Evolutionary conservation across 129 eudicot species (phyloP).

Genomic region (Flaveria ramosissima): DNA sequence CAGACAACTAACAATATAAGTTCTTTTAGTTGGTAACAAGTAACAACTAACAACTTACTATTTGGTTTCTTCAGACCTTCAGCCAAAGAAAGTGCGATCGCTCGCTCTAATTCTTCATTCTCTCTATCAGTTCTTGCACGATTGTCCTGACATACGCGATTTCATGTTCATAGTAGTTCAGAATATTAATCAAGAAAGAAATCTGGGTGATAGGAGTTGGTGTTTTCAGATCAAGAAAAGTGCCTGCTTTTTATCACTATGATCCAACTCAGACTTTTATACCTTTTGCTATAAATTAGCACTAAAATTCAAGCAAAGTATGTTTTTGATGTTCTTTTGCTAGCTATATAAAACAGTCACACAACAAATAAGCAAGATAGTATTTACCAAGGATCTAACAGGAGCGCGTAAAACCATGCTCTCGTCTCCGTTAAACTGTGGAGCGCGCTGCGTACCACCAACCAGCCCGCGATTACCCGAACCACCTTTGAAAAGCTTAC

Average conservation of each 20-base stretch:
- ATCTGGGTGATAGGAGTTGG: conserved; percentile 24
- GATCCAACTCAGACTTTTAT: conserved; percentile 34
- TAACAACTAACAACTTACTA: conserved; percentile 40
- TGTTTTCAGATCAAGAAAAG: conserved; percentile 34
- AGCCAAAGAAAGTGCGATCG: conserved; percentile 76
- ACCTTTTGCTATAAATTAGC: conserved; percentile 20
- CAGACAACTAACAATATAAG: background rate
- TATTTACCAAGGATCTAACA: conserved; percentile 33
- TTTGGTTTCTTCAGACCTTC: conserved; percentile 77
- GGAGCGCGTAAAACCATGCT: conserved; percentile 83
- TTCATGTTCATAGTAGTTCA: background rate
- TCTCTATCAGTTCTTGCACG: conserved; percentile 66
- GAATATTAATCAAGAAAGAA: conserved; percentile 19
- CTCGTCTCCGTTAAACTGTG: conserved; percentile 80
- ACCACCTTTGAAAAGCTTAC: conserved; percentile 69
- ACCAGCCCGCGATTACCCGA: conserved; percentile 36
- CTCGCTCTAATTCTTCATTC: conserved; percentile 86
- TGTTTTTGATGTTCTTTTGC: background rate
- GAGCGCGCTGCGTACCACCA: conserved; percentile 46
- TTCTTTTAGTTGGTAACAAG: background rate
- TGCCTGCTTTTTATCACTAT: conserved; percentile 34
- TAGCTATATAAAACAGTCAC: background rate
- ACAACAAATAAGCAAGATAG: too few relatives aligned
- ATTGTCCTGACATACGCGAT: conserved; percentile 56
- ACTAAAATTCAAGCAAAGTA: conserved; percentile 29